phyloP scores from a whole-genome alignment of 495 filamentous ascomycete species.

The Talaromyces trachyspermus region DNA sequence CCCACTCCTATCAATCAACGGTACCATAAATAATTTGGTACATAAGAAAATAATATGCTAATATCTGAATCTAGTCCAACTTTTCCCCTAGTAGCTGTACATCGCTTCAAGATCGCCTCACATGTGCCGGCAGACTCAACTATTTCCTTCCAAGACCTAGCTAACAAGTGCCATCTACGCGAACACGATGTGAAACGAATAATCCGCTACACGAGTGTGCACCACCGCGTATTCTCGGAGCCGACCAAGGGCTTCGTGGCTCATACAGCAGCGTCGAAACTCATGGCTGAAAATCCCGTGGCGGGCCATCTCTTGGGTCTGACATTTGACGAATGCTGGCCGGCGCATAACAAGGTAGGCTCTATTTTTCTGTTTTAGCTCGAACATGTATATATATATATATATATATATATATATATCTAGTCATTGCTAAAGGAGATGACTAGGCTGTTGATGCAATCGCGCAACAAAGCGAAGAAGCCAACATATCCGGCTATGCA shows the following conservation, averaged over 20 bases:
- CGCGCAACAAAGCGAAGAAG: not conserved
- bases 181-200: constrained; percentile 43
- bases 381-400: not conserved
- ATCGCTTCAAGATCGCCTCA: constrained; percentile 24
- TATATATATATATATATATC: too few relatives aligned
- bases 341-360: constrained; percentile 5
- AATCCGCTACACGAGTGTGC: constrained; percentile 45
- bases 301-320: constrained; percentile 2
- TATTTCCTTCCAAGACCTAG: constrained; percentile 36
- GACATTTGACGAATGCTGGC: constrained; percentile 9
- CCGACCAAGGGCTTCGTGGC: constrained; percentile 39
- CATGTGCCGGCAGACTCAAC: constrained; percentile 25
- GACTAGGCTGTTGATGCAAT: constrained; percentile 7
- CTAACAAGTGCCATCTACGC: constrained; percentile 31
- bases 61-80: not conserved
- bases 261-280: constrained; percentile 44
- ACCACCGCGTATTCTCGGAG: constrained; percentile 48
- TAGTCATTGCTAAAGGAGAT: too few relatives aligned
- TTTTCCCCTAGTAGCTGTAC: constrained; percentile 15
- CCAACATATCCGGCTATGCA: constrained; percentile 6
- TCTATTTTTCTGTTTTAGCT: not conserved
- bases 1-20: too few relatives aligned
- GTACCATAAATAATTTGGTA: too few relatives aligned
- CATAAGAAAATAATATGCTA: not conserved
- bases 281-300: constrained; percentile 33